A percentile compares a stretch with the other conserved stretches of the same genome.
Evolutionary conservation across 78 protist genomes (phyloP).

Genomic region (Anaeramoeba flamelloides): DNA sequence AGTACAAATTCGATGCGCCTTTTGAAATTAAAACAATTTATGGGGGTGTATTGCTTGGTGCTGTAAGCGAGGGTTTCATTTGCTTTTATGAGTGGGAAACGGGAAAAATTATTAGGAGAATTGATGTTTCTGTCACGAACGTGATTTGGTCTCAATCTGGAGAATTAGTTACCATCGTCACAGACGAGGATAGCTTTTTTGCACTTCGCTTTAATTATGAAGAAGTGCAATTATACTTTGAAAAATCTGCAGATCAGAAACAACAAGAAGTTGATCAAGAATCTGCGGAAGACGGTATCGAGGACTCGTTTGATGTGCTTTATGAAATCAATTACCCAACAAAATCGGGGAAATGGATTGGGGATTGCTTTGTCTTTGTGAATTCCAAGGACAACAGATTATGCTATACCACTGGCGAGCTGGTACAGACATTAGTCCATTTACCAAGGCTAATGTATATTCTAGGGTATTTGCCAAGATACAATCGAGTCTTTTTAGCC

Average conservation of each 20-base stretch:
- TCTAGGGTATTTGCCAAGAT: slow-evolving; percentile 62
- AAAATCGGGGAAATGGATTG: slow-evolving; percentile 67
- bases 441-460: slow-evolving; percentile 32
- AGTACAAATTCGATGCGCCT: no score
- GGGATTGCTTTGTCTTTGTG: slow-evolving; percentile 84
- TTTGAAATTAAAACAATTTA: no score
- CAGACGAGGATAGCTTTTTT: slow-evolving; percentile 55
- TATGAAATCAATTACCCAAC: slow-evolving; percentile 43
- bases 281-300: slow-evolving; percentile 61
- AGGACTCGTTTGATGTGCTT: slow-evolving; percentile 67
- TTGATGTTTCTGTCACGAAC: slow-evolving; percentile 61
- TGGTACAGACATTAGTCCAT: slow-evolving; percentile 62
- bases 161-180: slow-evolving; percentile 28
- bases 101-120: slow-evolving; percentile 51
- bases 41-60: no score
- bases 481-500: slow-evolving; percentile 60
- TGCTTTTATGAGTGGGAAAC: slow-evolving; percentile 85
- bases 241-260: slow-evolving; percentile 30
- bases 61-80: slow-evolving; percentile 29
- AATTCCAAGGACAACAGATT: slow-evolving; percentile 50
- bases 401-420: slow-evolving; percentile 82
- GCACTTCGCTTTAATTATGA: slow-evolving; percentile 54
- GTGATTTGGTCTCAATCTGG: slow-evolving; percentile 77
- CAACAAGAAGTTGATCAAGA: neutral
- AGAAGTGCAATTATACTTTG: slow-evolving; percentile 30